Evolutionary conservation across 1,139 yeast genomes (phyloP), one percentile per base, ranked within the genome.

Genomic region (Taphrina deformans): DNA sequence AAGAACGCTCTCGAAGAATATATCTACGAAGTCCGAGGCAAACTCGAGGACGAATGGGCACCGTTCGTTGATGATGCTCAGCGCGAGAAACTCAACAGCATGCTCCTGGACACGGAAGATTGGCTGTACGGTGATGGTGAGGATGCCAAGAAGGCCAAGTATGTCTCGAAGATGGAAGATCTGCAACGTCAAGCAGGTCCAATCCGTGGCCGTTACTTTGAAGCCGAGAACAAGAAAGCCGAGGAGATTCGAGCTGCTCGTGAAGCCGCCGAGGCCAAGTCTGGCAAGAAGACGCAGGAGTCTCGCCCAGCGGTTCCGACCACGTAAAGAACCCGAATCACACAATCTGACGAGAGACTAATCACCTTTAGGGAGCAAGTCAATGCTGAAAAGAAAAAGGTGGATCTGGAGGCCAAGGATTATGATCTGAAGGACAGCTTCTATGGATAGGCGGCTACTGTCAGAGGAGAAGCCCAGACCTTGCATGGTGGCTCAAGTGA

Each of bases 41-140:
- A 95, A 82, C 84, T 95, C 75, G 97, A 92, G 69, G 99, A 91
- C 67, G 87, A 87, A 75, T 93, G 92, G 78, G 83, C 90, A 72
- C 87, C 83, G 72, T 93, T 92, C 76, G 97, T 98, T 69, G 83
- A 87, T 71, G 95, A 87, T 68, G 91, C 85, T 74, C 99, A 93
- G 83, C 93, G 92, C 85, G 80, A 81, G 71, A 88, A 84, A 77
- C 83, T 93, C 75, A 77, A 83, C 67, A 88, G 81, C 68, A 82
- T 87, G 83, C 84, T 93, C 76, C 76, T 83, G 75, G 89, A 87
- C 77, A 85, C 98, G 71, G 99, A 95, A 83, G 97, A 93, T 76
- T 93, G 99, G 99, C 85, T 93, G 75, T 95, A 93, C 79, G 96
- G 89, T 69, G 99, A 90, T 67, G 98, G 99, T 75, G 93, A 89